Conservation (phyloP, 192 early-diverging fungal genomes). For the Coemansia sp. region DNA sequence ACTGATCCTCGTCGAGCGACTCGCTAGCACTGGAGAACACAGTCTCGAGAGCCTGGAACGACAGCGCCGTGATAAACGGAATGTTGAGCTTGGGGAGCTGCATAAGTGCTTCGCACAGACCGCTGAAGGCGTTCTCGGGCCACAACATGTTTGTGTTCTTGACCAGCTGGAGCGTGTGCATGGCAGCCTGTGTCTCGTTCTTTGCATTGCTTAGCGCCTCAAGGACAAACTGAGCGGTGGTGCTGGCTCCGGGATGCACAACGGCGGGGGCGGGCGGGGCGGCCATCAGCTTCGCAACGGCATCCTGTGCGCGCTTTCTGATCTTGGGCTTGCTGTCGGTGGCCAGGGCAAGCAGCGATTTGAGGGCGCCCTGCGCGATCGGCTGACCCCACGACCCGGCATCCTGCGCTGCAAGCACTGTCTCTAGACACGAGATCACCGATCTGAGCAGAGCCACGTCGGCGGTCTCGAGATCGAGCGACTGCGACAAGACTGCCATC, state of each 20-base stretch:
- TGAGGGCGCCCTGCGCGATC: conserved; percentile 65
- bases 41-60: conserved; percentile 43
- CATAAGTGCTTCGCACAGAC: conserved; percentile 71
- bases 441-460: conserved; percentile 79
- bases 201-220: conserved; percentile 57
- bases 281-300: conserved; percentile 64
- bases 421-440: conserved; percentile 74
- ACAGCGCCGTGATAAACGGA: conserved; percentile 71
- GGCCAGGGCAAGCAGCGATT: conserved; percentile 72
- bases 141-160: conserved; percentile 60
- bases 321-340: conserved; percentile 86
- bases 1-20: conserved; percentile 51
- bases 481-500: conserved; percentile 58
- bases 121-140: conserved; percentile 58
- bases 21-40: conserved; percentile 36
- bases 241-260: conserved; percentile 68
- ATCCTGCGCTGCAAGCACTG: conserved; percentile 77
- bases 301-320: conserved; percentile 85
- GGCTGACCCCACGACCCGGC: conserved; percentile 67
- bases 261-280: conserved; percentile 69
- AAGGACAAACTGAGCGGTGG: conserved; percentile 63
- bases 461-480: conserved; percentile 60
- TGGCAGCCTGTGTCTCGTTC: conserved; percentile 55
- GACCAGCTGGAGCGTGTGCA: conserved; percentile 70
- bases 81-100: conserved; percentile 77